Evolutionary conservation across 2,329 filamentous ascomycete genomes (phyloP), one percentile per base, ranked within the genome.

Genomic region (Akanthomyces uredinophilus): DNA sequence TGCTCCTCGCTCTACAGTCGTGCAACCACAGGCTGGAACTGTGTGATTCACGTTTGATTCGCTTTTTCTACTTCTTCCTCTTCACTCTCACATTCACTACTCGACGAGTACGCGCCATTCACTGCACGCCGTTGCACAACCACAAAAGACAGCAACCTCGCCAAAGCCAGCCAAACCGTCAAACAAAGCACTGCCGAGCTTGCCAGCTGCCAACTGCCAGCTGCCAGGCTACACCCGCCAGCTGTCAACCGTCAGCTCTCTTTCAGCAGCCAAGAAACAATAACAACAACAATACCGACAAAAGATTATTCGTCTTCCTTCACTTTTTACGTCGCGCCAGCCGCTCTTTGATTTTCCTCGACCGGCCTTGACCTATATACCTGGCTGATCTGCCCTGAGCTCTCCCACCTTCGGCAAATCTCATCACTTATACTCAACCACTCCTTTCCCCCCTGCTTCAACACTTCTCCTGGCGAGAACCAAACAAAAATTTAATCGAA

Each of bases 1-100:
- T 55, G 35, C 22, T 18, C 18, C 18, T 46, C 22, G 20, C 27
- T 60, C 20, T 16, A 53, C 50, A 11, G 37, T 60, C 41, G 39
- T 37, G 58, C 58, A 47, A 60, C 29, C 58, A 60, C 58, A 54
- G 58, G 58, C 58, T 60, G 58, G 58, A 60, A 53, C 58, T 54
- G 58, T 58, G 43, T 60, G 58, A 60, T 54, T 60, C 50, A 60
- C 41, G 18, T 44, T 13, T 59, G 37, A 14, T 16, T 20, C 46
- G 5, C 14, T 7, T 50, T 49, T 53, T 39, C 1, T 7, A 29
- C n/a, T 10, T 44, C 16, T 46, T 35, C 24, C 13, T 16, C 39
- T n/a, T 22, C 43, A 22, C 6, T 29, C 27, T 29, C 27, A 29
- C 37, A 39, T 16, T 39, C 14, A 16, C 13, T 39, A 14, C 37